These are phyloP conservation scores for Anthostomella pinea DNA, from an alignment of 2,329 filamentous ascomycete genomes.

Conservation along the genomic window DNA sequence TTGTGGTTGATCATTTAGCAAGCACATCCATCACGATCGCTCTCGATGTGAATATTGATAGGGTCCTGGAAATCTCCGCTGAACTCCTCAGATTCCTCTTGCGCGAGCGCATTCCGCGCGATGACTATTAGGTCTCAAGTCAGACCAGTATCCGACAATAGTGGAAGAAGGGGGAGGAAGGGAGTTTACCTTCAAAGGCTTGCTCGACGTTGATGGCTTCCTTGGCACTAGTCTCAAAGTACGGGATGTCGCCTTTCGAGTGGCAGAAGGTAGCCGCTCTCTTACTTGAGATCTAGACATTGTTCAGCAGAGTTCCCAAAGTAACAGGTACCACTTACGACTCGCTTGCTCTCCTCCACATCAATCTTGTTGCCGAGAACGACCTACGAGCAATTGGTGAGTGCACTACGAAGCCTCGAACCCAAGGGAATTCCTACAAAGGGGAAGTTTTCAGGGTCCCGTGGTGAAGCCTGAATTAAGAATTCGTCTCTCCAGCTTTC, in stretches of 20 bases:
- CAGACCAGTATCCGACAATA: background rate
- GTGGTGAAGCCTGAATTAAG: constrained; percentile 91
- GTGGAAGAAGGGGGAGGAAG: background rate
- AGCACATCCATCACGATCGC: constrained; percentile 86
- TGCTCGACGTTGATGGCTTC: constrained; percentile 97
- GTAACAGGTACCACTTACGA: constrained; percentile 50
- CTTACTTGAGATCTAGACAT: constrained; percentile 79
- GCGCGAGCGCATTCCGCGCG: constrained; percentile 88
- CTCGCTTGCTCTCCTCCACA: constrained; percentile 94
- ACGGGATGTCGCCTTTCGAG: constrained; percentile 94
- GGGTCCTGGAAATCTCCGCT: constrained; percentile 96
- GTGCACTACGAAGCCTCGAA: background rate
- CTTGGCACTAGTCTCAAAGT: constrained; percentile 99
- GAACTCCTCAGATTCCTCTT: constrained; percentile 98
- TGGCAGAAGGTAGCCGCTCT: constrained; percentile 96
- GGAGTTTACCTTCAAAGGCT: constrained; percentile 59
- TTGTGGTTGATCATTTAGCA: no score
- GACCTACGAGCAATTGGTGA: constrained; percentile 51
- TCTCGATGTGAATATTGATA: constrained; percentile 96
- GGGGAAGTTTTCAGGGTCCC: constrained; percentile 95
- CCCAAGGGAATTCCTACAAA: constrained; percentile 62
- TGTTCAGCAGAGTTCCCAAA: constrained; percentile 26
- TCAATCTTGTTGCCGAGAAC: constrained; percentile 99
- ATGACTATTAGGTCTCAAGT: constrained; percentile 63
- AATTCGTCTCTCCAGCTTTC: constrained; percentile 99